phyloP scores from a whole-genome alignment of 768 basidiomycete species.

The Termitomyces sp. region DNA sequence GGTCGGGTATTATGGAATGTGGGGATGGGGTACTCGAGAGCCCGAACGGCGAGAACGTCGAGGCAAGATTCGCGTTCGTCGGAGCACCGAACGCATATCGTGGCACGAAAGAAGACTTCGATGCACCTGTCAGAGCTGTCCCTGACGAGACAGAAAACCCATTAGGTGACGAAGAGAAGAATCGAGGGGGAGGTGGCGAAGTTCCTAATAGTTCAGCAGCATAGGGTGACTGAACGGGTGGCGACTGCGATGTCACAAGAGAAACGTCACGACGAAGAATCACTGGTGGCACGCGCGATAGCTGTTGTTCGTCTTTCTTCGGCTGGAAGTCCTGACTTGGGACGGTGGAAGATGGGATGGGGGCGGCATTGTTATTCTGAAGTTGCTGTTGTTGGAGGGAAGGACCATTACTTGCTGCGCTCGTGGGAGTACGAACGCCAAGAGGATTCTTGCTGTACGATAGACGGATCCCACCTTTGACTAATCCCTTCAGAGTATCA shows the following conservation, averaged over 20 bases:
- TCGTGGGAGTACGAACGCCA: conserved; percentile 83
- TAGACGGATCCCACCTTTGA: conserved; percentile 95
- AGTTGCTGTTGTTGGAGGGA: conserved; percentile 41
- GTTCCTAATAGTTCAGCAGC: conserved; percentile 34
- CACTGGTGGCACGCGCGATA: conserved; percentile 11
- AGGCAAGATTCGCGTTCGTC: conserved; percentile 16
- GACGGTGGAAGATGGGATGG: conserved; percentile 8
- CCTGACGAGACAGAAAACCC: conserved; percentile 22
- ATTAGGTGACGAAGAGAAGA: conserved; percentile 31
- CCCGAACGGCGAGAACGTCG: conserved; percentile 36
- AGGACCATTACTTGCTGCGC: conserved; percentile 37
- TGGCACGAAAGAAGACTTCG: conserved; percentile 31
- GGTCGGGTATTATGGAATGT: conserved; percentile 34
- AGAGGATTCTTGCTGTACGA: conserved; percentile 98
- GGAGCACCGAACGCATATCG: conserved; percentile 28
- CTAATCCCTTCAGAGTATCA: conserved; percentile 82
- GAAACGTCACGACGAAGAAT: conserved; percentile 20
- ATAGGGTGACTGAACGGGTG: conserved; percentile 16
- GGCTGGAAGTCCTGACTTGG: conserved; percentile 13
- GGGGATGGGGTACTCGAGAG: conserved; percentile 24
- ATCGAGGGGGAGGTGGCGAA: conserved; percentile 42
- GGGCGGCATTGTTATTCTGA: conserved; percentile 21
- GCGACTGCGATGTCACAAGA: conserved; percentile 17
- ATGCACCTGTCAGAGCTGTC: conserved; percentile 26
- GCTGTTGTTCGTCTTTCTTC: conserved; percentile 18